phyloP scores from a whole-genome alignment of 768 basidiomycete species.

The Fomitopsis pulvina region DNA sequence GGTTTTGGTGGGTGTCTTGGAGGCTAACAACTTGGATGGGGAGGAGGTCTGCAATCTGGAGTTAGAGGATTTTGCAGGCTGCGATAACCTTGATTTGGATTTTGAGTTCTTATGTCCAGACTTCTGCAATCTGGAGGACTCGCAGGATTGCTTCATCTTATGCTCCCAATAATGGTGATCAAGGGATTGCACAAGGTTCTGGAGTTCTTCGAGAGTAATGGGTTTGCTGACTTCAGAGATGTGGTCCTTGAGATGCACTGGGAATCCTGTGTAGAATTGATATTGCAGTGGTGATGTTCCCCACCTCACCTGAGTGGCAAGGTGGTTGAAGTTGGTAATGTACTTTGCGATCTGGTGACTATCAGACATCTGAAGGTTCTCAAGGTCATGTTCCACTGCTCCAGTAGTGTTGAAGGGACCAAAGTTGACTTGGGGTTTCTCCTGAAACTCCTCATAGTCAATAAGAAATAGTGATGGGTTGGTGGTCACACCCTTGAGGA shows the following conservation, averaged over 20 bases:
- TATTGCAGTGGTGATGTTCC: constrained; percentile 9
- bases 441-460: constrained; percentile 5
- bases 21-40: neutral
- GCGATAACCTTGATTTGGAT: neutral
- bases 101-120: neutral
- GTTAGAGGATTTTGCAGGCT: neutral
- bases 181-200: neutral
- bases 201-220: neutral
- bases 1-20: neutral
- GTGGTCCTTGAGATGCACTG: constrained; percentile 9
- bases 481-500: neutral
- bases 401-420: neutral
- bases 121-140: neutral
- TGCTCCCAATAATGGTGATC: constrained; percentile 13
- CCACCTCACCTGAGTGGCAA: constrained; percentile 6
- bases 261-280: constrained; percentile 10
- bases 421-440: constrained; percentile 4
- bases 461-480: neutral
- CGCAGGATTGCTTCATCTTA: neutral
- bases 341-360: constrained; percentile 11
- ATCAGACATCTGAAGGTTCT: constrained; percentile 1
- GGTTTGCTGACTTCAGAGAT: constrained; percentile 6
- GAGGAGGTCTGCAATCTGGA: neutral
- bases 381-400: constrained; percentile 5
- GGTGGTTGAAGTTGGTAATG: constrained; percentile 9